A percentile compares a stretch with the other conserved stretches of the same genome.
phyloP scores from a whole-genome alignment of 2,329 filamentous ascomycete genomes.

The Zymoseptoria tritici region DNA sequence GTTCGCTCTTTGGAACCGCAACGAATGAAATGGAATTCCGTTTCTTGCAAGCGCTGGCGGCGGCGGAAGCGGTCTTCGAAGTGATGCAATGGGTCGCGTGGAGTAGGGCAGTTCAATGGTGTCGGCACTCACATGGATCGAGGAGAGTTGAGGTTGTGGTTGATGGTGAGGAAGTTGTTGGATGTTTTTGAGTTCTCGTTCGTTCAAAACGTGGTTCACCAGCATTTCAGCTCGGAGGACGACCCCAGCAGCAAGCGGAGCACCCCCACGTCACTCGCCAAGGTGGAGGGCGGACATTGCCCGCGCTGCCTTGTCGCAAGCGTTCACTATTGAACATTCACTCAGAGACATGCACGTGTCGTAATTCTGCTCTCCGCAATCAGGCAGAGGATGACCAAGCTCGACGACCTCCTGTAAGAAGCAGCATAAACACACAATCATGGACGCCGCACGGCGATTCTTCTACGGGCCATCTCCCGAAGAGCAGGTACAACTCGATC shows the following conservation, averaged over 20 bases:
- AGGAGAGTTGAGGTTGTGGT: not conserved
- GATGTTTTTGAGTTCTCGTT: not conserved
- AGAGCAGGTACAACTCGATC: slow-evolving; percentile 61
- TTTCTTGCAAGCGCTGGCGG: not conserved
- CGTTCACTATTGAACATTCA: not conserved
- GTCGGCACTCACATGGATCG: not conserved
- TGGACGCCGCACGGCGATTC: slow-evolving; percentile 81
- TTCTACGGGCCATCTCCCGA: slow-evolving; percentile 91
- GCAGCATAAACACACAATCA: slow-evolving; percentile 34
- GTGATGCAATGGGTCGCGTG: not conserved
- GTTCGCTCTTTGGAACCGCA: not conserved
- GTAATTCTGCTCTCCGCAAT: not conserved
- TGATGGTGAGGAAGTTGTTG: not conserved
- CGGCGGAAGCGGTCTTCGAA: not conserved
- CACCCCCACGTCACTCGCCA: not conserved
- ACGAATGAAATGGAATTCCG: not conserved
- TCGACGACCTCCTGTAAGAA: not conserved
- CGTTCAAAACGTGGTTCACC: not conserved
- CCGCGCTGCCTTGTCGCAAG: not conserved
- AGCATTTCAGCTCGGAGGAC: not conserved
- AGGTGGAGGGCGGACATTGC: not conserved
- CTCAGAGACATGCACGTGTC: not conserved
- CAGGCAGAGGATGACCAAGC: slow-evolving; percentile 1
- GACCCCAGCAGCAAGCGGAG: not conserved
- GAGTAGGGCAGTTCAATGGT: not conserved